Evolutionary conservation across 345 rosid species (phyloP).

Genomic region (Jatropha curcas): DNA sequence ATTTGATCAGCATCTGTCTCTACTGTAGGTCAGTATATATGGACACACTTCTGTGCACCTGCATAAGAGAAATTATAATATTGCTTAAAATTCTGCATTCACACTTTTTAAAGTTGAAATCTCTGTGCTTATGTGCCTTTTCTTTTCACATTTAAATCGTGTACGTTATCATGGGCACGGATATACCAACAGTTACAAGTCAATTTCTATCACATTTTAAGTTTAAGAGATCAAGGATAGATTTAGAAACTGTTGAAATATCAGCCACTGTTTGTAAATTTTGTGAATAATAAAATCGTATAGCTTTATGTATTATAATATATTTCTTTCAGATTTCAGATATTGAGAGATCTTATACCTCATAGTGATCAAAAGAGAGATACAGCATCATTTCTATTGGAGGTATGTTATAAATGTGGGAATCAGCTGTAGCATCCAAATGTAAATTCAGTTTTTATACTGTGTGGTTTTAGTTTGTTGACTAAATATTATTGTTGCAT

Average conservation of each 20-base stretch:
- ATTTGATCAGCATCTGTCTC: not conserved
- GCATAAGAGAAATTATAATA: not conserved
- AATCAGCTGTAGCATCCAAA: not conserved
- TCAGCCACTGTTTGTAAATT: not conserved
- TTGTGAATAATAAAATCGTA: not conserved
- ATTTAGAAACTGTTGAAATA: not conserved
- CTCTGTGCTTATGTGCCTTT: not conserved
- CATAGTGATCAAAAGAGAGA: slow-evolving; percentile 39
- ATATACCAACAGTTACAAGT: not conserved
- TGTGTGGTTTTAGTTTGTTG: slow-evolving; percentile 2
- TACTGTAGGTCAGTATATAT: not conserved
- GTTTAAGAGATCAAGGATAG: not conserved
- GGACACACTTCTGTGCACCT: not conserved
- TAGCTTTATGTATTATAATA: not conserved
- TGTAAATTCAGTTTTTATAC: not conserved
- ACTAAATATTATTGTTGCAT: not conserved
- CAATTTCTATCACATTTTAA: not conserved
- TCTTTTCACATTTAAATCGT: not conserved
- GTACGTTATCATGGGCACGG: not conserved
- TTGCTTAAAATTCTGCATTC: not conserved
- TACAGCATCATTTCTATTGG: slow-evolving; percentile 36
- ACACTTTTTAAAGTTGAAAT: not conserved
- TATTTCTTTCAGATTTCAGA: slow-evolving; percentile 34
- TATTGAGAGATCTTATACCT: slow-evolving; percentile 37
- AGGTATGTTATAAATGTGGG: slow-evolving; percentile 19